Base-by-base conservation (phyloP, 2,329 filamentous ascomycete genomes). In the Ceratocystis huliohia region DNA sequence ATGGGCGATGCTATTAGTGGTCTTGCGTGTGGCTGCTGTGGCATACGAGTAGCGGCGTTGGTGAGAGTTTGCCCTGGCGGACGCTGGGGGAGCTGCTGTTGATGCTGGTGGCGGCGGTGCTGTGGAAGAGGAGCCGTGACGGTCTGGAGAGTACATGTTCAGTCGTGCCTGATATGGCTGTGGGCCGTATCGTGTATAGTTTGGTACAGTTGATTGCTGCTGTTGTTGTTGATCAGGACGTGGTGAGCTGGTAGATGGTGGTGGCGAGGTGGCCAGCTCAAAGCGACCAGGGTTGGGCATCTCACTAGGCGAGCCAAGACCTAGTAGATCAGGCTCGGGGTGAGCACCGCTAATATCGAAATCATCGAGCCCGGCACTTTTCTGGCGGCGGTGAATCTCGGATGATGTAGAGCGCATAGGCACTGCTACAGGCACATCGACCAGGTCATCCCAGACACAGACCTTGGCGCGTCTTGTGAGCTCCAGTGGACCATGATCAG, bases 361-460 rank as follows among this genome's bases (percentile, higher is more conserved):
- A 71, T 96, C 93, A 69, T 95, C 86, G 74, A 79, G 83, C 72
- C 30, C 68, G 72, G 73, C 75, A 65, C 72, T 75, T 17, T 74
- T 68, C 63, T 82, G 82, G 70, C 84, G 85, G 65, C 88, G 84
- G 68, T 87, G 86, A 79, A 90, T 87, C 73, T 97, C 93, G n/a
- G 86, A 86, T 3, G 89, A 93, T 6, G 92, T 88, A 7, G 84
- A 84, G 63, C 89, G 86, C 81, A 99, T 87, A 28, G 93, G 93
- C 41, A 96, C 91, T 2, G 92, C 94, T 62, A 97, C 88, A 1
- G 94, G 94, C 17, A 99, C 89, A 72, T 99, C 94, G 25, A 99
- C 94, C 25, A 97, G 79, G 73, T 99, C 94, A 73, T 99, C 94
- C 94, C 94, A 99, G 13, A 99, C 93, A 72, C 91, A 96, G 20